Evolutionary conservation across 192 early-diverging fungal species (phyloP).

Genomic region (Helicostylum pulchrum): DNA sequence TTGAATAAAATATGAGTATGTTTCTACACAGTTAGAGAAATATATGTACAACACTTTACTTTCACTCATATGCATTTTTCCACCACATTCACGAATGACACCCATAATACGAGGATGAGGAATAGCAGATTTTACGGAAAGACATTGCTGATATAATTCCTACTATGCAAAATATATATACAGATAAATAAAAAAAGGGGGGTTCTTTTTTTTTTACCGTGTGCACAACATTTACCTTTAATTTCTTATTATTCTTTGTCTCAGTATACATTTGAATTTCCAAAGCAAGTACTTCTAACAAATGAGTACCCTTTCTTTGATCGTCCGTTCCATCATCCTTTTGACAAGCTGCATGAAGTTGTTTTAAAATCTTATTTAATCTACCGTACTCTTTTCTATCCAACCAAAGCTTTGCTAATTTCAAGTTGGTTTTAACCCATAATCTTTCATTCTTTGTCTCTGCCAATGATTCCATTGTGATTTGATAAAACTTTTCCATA

Average conservation of each 20-base stretch:
- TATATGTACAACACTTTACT: constrained; percentile 38
- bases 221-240: constrained; percentile 57
- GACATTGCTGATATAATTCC: constrained; percentile 83
- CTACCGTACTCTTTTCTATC: constrained; percentile 76
- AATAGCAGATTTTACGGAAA: constrained; percentile 88
- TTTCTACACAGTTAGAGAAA: background rate
- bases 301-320: constrained; percentile 88
- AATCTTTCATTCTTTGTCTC: constrained; percentile 85
- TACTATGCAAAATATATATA: constrained; percentile 15
- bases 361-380: constrained; percentile 73
- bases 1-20: background rate
- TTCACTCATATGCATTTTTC: constrained; percentile 98
- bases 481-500: constrained; percentile 81
- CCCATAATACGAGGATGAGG: constrained; percentile 97
- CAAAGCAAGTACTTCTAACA: constrained; percentile 92
- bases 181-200: background rate
- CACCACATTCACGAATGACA: constrained; percentile 94
- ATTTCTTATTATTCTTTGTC: constrained; percentile 79
- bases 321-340: constrained; percentile 80
- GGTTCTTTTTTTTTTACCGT: background rate
- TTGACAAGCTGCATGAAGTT: constrained; percentile 72
- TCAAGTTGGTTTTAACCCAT: constrained; percentile 84
- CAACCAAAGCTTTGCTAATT: constrained; percentile 81
- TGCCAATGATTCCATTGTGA: constrained; percentile 66
- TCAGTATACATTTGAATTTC: constrained; percentile 96